Percentiles rank a stretch among this genome's conserved stretches.
Conservation (phyloP, 2,329 filamentous ascomycete genomes). For the Exophiala xenobiotica region DNA sequence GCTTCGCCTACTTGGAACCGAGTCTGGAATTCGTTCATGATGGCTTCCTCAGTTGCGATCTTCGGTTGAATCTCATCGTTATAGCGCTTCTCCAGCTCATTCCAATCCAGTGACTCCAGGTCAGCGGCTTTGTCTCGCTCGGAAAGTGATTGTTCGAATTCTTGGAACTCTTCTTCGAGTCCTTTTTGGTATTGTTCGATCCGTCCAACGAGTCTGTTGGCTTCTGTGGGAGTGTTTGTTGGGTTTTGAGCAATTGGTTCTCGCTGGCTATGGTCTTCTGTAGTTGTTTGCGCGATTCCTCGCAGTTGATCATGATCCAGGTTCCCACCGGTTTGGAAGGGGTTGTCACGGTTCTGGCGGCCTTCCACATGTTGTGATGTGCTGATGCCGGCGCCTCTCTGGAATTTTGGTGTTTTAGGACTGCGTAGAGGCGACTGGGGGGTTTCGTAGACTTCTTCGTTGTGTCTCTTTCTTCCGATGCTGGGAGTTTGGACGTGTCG, state of each 20-base stretch:
- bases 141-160: conserved; percentile 28
- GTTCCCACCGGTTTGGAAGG: background rate
- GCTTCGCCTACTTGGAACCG: conserved; percentile 59
- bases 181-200: conserved; percentile 22
- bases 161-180: conserved; percentile 25
- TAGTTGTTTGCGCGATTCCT: background rate
- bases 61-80: conserved; percentile 63
- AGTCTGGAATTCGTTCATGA: conserved; percentile 66
- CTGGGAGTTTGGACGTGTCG: conserved; percentile 15
- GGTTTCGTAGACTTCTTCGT: conserved; percentile 25
- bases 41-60: conserved; percentile 61
- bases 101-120: conserved; percentile 69
- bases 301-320: too few species aligned
- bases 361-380: background rate
- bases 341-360: background rate
- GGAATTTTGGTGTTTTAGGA: conserved; percentile 16
- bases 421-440: conserved; percentile 9
- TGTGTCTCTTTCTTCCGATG: conserved; percentile 20
- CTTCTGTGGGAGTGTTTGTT: background rate
- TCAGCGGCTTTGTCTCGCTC: conserved; percentile 46
- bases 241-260: background rate
- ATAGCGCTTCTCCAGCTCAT: conserved; percentile 70
- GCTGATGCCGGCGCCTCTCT: conserved; percentile 2
- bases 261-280: background rate
- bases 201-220: conserved; percentile 19